Base-by-base conservation (phyloP, 1,284 basidiomycete genomes). In the Peniophora sp. region DNA sequence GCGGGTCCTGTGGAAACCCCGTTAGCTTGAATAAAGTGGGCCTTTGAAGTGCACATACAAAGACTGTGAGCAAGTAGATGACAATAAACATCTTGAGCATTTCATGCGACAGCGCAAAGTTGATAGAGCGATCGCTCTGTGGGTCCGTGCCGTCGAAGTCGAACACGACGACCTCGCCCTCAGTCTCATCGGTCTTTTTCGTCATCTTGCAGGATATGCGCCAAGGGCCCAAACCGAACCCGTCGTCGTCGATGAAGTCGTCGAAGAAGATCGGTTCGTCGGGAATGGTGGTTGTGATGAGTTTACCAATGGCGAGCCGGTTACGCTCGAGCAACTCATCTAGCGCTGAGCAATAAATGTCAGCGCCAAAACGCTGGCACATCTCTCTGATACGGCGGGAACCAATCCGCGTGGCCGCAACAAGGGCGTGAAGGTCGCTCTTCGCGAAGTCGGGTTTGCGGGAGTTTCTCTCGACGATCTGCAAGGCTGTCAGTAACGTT, bases 61-160 rank as follows among this genome's bases (percentile, higher is more conserved):
- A 59, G 34, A 64, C 61, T 3, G 59, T 64, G 19, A 64, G 53
- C 3, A 65, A 52, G 50, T 64, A 65, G 23, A 58, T 62, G 2
- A 58, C 59, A n/a, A 61, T 53, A 45, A 65, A 66, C 63, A 65
- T 64, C 55, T 63, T 62, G 47, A 64, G 55, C 59, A 64, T 61
- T 48, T 57, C 58, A 38, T 59, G 57, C 22, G 56, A 58, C n/a
- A 63, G 49, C 1, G 59, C 58, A 48, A 63, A 57, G 36, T 63
- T 63, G 50, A 60, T 59, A 1, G 60, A 62, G n/a, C 55, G 45
- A 24, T 62, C 60, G 10, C 58, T 59, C 41, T 62, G 60, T 16
- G 61, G 61, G 51, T 63, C 61, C 35, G 61, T 63, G 20, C 61
- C 61, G 17, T 58, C 53, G 50, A 61, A 63, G 43, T 61, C 57